Conservation (phyloP, 257 asterid species). For the Penstemon eatonii region DNA sequence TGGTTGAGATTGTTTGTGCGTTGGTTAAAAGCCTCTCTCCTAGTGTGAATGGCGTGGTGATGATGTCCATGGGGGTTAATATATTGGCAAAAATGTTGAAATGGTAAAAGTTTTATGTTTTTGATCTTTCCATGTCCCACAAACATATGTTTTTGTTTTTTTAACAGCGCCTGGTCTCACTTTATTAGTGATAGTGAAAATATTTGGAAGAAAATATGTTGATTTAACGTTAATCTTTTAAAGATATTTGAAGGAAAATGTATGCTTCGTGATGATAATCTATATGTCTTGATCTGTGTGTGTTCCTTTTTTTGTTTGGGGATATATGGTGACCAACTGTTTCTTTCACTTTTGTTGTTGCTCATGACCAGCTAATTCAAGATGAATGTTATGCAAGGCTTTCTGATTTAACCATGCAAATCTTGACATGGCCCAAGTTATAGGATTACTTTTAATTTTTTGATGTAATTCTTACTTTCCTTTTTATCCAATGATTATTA, state of each 20-base stretch:
- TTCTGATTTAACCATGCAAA: not conserved
- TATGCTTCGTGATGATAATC: conserved; percentile 23
- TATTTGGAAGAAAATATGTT: conserved; percentile 1
- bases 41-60: conserved; percentile 53
- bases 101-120: conserved; percentile 51
- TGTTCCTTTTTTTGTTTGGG: conserved; percentile 2
- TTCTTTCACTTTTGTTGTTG: conserved; percentile 14
- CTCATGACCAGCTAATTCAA: conserved; percentile 19
- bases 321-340: not conserved
- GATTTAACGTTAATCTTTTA: not conserved
- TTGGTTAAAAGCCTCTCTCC: conserved; percentile 65
- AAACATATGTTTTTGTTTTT: conserved; percentile 14
- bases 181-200: conserved; percentile 1
- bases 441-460: conserved; percentile 14
- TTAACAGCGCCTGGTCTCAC: not conserved
- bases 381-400: conserved; percentile 14
- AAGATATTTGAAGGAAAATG: not conserved
- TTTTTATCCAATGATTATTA: conserved; percentile 21
- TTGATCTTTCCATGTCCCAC: conserved; percentile 20
- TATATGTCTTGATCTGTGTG: conserved; percentile 6
- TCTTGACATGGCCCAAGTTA: conserved; percentile 8
- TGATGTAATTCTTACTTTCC: conserved; percentile 22
- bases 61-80: conserved; percentile 81
- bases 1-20: conserved; percentile 74
- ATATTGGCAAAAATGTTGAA: conserved; percentile 77